Evolutionary conservation across 2,329 filamentous ascomycete genomes (phyloP).

Genomic region (Penicillium sp.): DNA sequence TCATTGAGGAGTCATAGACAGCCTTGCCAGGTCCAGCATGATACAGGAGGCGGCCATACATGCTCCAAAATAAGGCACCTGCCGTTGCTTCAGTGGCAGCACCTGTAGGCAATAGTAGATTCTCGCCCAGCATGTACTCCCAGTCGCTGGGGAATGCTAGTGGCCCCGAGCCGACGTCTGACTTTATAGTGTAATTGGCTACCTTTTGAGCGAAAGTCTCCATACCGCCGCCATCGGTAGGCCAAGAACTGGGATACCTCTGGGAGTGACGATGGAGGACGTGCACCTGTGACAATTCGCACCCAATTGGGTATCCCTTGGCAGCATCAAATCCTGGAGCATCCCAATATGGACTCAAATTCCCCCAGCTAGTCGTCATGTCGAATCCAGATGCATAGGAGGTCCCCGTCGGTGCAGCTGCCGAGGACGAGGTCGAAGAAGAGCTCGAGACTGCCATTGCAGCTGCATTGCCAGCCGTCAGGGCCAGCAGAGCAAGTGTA

Average conservation of each 20-base stretch:
- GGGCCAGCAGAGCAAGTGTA: neutral
- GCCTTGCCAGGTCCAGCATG: constrained; percentile 56
- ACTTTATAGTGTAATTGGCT: constrained; percentile 51
- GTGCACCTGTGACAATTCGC: constrained; percentile 61
- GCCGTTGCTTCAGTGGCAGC: constrained; percentile 57
- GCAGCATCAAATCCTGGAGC: constrained; percentile 29
- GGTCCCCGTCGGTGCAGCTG: constrained; percentile 16
- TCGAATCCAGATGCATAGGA: constrained; percentile 38
- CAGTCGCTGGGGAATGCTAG: constrained; percentile 61
- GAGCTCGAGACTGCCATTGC: neutral
- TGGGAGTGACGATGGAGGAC: constrained; percentile 62
- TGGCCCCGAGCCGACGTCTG: constrained; percentile 52
- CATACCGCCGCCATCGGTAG: constrained; percentile 58
- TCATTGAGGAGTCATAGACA: constrained; percentile 52
- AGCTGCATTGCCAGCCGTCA: neutral
- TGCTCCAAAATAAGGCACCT: constrained; percentile 59
- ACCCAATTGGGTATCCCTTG: constrained; percentile 58
- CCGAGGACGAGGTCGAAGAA: neutral
- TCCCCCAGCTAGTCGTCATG: constrained; percentile 38
- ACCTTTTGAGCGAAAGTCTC: constrained; percentile 57
- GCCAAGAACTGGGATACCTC: constrained; percentile 55
- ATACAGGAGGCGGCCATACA: constrained; percentile 61
- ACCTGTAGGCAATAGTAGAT: constrained; percentile 56
- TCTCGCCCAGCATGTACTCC: constrained; percentile 53
- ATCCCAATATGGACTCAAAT: constrained; percentile 37